phyloP scores from a whole-genome alignment of 2,329 filamentous ascomycete species.

The Clonostachys byssicola region DNA sequence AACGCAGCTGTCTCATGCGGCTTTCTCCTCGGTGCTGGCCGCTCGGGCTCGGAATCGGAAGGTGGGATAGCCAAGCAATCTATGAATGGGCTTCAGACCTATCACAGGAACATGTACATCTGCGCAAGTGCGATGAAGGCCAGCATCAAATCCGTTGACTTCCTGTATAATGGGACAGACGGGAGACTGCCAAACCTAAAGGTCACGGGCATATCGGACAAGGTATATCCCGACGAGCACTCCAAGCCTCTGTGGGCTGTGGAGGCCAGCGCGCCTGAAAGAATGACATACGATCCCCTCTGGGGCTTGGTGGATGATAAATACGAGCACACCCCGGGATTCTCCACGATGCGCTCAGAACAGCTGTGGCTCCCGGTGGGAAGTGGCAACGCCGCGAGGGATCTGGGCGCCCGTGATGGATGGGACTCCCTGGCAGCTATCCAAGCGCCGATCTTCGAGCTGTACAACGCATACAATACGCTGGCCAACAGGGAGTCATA shows the following conservation, averaged over 20 bases:
- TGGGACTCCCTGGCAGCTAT: background rate
- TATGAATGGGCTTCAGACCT: too few species aligned
- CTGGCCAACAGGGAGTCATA: background rate
- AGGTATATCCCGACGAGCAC: constrained; percentile 22
- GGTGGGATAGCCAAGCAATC: too few species aligned
- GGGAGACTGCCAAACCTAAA: constrained; percentile 22
- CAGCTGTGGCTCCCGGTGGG: background rate
- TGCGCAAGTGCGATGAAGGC: constrained; percentile 36
- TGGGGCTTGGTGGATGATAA: background rate
- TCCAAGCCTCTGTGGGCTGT: constrained; percentile 25
- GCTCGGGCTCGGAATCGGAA: too few species aligned
- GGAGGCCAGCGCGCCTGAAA: constrained; percentile 11
- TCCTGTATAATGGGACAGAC: constrained; percentile 32
- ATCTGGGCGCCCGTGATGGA: background rate
- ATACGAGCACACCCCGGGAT: background rate
- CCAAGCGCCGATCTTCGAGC: background rate
- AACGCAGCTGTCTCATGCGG: too few species aligned
- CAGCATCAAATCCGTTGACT: constrained; percentile 36
- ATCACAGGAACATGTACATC: constrained; percentile 21
- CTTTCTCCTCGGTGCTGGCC: too few species aligned
- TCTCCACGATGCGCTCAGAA: background rate
- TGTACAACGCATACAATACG: background rate
- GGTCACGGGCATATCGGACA: constrained; percentile 24
- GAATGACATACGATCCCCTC: background rate
- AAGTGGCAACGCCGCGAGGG: too few species aligned